Evolutionary conservation across 306 rosid species (phyloP), one percentile per base, ranked within the genome.

Genomic region (Lotus japonicus): DNA sequence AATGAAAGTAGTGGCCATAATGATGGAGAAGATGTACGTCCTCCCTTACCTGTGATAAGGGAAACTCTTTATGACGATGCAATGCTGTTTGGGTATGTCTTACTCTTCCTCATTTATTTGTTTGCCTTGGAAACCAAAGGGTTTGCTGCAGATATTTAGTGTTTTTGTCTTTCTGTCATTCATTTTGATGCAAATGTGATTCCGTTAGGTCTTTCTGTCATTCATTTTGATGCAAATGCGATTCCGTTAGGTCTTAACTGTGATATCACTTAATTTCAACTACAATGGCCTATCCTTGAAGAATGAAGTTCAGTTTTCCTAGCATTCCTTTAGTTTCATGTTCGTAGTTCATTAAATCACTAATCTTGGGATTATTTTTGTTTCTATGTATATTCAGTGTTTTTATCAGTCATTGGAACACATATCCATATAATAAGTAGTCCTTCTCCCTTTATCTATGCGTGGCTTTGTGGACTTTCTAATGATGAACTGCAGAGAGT

Each of bases 11-110:
- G 69, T 80, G 85, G 68, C 6, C 76, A 70, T 64, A 67, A 17
- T 58, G 85, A 56, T 45, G 92, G 75, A n/a, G 96, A 86, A 38
- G 92, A 90, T 75, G 97, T 90, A 16, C 96, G 99, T 56, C 76
- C 99, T 70, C 99, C 99, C 14, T 74, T 95, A 64, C 99, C 99
- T 51, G 99, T 95, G 28, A 84, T 82, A 55, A 85, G 99, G 81
- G 97, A 90, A 72, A 90, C 95, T 45, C 99, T 95, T 23, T 95
- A 95, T 76, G 97, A 95, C 8, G 87, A 90, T 79, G 69, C 84
- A 8, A 66, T 88, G 66, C 46, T 84, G 16, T 88, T 70, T 74
- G 92, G 91, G 97, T 92, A 89, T 81, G 85, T 53, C 71, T 81
- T 69, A 1, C 26, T 38, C 58, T 38, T 58, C 14, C 19, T 5